Conservation (phyloP, 805 yeast genomes). For the Dipodascus albidus region DNA sequence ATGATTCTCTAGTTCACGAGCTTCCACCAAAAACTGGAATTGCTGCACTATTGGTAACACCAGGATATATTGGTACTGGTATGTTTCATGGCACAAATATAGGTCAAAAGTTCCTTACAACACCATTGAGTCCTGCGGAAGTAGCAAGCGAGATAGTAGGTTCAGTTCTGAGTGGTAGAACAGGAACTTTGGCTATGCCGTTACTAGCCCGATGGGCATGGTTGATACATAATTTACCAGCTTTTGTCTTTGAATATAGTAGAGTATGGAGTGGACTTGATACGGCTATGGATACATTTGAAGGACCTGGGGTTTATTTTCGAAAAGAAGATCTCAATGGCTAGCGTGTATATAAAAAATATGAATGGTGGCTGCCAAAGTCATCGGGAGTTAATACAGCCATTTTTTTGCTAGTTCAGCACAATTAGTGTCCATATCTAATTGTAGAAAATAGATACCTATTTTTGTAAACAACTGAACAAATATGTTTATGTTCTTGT, state of each 20-base stretch:
- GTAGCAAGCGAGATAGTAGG: conserved; percentile 45
- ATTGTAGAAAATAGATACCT: no score
- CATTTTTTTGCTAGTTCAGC: no score
- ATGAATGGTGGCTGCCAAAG: no score
- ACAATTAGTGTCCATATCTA: no score
- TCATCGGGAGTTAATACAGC: no score
- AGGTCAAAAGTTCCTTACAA: conserved; percentile 60
- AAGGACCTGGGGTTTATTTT: neutral
- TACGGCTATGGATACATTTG: neutral
- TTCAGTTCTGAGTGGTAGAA: conserved; percentile 14
- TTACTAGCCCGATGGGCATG: conserved; percentile 62
- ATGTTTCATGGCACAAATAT: conserved; percentile 59
- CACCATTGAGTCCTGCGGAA: conserved; percentile 51
- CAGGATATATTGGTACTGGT: conserved; percentile 63
- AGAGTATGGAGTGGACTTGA: neutral
- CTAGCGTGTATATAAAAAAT: neutral
- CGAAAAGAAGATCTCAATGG: neutral
- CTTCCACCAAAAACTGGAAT: conserved; percentile 31
- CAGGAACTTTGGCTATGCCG: conserved; percentile 60
- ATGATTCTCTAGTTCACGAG: conserved; percentile 57
- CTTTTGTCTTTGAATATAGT: neutral
- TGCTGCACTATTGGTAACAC: conserved; percentile 60
- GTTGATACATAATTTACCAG: conserved; percentile 14
- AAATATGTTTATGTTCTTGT: no score
- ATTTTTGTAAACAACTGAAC: no score